Evolutionary conservation across 2,329 filamentous ascomycete species (phyloP).

Genomic region (Cladosporium sphaerospermum): DNA sequence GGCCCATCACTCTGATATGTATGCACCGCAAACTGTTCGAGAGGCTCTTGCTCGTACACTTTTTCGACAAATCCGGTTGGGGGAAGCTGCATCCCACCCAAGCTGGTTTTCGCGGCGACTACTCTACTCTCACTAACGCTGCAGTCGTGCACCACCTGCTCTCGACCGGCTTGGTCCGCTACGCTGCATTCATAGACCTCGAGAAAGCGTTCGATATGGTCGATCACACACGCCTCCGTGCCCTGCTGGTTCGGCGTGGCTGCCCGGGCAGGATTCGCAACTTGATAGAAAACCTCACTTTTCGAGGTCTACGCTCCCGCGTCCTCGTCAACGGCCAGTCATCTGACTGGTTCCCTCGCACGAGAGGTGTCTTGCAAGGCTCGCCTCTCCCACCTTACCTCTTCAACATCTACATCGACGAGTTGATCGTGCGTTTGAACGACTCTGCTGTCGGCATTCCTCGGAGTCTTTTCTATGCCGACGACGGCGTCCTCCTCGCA

Average conservation of each 20-base stretch:
- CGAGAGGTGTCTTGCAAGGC: neutral
- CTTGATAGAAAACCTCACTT: neutral
- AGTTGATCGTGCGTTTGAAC: neutral
- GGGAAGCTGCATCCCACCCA: neutral
- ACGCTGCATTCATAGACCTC: neutral
- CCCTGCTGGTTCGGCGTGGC: neutral
- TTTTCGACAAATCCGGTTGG: neutral
- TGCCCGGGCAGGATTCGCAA: neutral
- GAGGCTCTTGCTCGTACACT: neutral
- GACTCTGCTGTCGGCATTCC: neutral
- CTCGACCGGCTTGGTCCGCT: neutral
- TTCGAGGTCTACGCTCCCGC: neutral
- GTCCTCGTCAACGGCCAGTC: neutral
- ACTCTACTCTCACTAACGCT: neutral
- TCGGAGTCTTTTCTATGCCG: neutral
- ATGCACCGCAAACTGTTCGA: neutral
- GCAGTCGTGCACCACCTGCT: neutral
- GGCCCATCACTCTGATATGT: neutral
- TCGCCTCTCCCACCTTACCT: slow-evolving; percentile 1
- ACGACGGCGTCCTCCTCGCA: neutral
- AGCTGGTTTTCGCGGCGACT: neutral
- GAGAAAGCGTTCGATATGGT: slow-evolving; percentile 3
- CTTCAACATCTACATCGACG: slow-evolving; percentile 2
- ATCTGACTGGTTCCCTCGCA: neutral
- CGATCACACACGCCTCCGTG: neutral